Evolutionary conservation across 306 rosid species (phyloP), one percentile per base, ranked within the genome.

Genomic region (Lathyrus tuberosus): DNA sequence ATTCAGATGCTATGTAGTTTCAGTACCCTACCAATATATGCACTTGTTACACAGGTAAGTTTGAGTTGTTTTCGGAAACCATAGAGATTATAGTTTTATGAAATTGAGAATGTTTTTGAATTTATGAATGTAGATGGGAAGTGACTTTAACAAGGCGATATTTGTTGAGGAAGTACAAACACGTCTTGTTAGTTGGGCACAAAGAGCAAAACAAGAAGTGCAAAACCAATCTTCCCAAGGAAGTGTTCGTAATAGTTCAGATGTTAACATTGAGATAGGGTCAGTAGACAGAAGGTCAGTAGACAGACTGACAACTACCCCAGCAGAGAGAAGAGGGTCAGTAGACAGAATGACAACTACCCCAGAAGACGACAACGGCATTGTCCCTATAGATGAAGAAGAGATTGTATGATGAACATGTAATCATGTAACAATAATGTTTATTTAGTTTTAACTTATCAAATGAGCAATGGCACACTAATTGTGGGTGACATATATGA

Each of bases 1-100:
- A 77, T 91, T 69, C 97, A 91, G 72, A 70, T 81, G 11, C 76
- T 89, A 61, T 89, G 96, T 30, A 91, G 97, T 67, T 89, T 84
- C 78, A 89, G 97, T 79, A 89, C 91, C 33, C 84, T 91, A 3
- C 97, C 97, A 37, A 85, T 91, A 7, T 91, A 89, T 62, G 96
- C 96, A 76, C 77, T 91, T 16, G 87, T 91, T 70, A 79, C 94
- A 57, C 97, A 89, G 94, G 97, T 91, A 69, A 62, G 73, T 79
- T 74, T 47, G 10, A 76, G 71, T 71, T 52, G 8, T 16, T 52
- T 35, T 20, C 5, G 5, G 40, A 17, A 49, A 17, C 56, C 18
- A 48, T 31, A 5, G 1, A 46, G 16, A 8, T 17, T 3, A 49
- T 7, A 49, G 8, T 47, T 46, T 15, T 15, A 15, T 47, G 8